Conservation (phyloP, 768 basidiomycete species). For the Coprinopsis strossmayeri region DNA sequence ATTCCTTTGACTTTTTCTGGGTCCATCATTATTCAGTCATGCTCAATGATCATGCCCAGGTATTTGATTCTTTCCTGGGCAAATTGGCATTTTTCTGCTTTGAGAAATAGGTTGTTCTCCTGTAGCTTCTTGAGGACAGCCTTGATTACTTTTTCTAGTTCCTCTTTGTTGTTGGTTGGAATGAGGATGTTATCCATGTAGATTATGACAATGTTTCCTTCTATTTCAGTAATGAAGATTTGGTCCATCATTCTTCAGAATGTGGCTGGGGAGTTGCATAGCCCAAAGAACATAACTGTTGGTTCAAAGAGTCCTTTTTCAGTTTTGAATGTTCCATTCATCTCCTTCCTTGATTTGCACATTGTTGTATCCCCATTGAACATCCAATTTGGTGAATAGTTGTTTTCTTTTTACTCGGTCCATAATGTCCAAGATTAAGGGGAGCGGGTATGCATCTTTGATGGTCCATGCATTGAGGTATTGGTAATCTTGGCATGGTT, state of each 20-base stretch:
- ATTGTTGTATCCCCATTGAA: no score
- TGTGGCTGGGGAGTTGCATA: conserved; percentile 25
- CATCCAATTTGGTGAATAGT: no score
- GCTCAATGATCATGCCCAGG: conserved; percentile 25
- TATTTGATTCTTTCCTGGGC: conserved; percentile 17
- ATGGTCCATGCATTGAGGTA: no score
- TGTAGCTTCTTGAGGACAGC: conserved; percentile 1
- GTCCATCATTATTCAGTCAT: conserved; percentile 28
- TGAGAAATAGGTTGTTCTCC: conserved; percentile 24
- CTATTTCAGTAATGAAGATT: conserved; percentile 19
- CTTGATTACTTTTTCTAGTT: conserved; percentile 9
- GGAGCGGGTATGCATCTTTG: no score
- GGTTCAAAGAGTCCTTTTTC: no score
- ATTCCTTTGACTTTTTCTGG: conserved; percentile 29
- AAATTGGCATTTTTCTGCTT: conserved; percentile 32
- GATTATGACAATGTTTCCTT: conserved; percentile 30
- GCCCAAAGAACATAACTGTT: conserved; percentile 32
- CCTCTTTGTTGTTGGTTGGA: conserved; percentile 19
- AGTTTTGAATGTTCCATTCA: no score
- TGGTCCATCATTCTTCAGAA: conserved; percentile 26
- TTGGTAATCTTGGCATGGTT: no score
- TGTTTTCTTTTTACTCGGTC: no score
- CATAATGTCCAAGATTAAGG: no score
- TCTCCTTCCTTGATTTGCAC: no score
- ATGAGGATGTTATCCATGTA: conserved; percentile 21